Percentiles rank a stretch among this genome's conserved stretches.
Conservation (phyloP, 139 green algal species). For the Chlamydomonas incerta region DNA sequence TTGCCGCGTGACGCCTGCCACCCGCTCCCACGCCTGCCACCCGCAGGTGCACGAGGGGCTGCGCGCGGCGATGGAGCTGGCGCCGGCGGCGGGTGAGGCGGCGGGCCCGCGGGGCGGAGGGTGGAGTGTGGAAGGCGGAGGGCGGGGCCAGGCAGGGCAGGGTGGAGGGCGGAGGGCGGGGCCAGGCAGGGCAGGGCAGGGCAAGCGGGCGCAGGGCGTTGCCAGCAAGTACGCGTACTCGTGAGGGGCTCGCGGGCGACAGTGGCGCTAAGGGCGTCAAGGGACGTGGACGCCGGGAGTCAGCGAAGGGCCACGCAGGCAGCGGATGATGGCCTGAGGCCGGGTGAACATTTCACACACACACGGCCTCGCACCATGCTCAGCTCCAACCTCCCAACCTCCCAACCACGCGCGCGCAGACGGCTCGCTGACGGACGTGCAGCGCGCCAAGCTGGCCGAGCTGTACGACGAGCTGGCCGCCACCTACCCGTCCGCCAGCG, state of each 20-base stretch:
- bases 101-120: neutral
- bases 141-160: neutral
- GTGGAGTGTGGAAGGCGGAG: neutral
- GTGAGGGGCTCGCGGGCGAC: too few relatives aligned
- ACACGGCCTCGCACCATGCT: too few relatives aligned
- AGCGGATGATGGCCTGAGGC: too few relatives aligned
- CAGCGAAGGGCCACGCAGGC: too few relatives aligned
- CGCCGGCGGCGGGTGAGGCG: neutral
- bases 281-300: too few relatives aligned
- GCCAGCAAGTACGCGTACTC: too few relatives aligned
- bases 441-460: conserved; percentile 60
- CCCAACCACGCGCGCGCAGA: neutral
- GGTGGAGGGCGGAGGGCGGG: neutral
- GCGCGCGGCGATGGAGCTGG: conserved; percentile 65
- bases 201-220: too few relatives aligned
- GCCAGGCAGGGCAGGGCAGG: too few relatives aligned
- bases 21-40: too few relatives aligned
- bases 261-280: too few relatives aligned
- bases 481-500: conserved; percentile 71
- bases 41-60: conserved; percentile 83
- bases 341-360: too few relatives aligned
- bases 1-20: too few relatives aligned
- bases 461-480: conserved; percentile 85
- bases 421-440: conserved; percentile 46
- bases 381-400: neutral